phyloP scores from a whole-genome alignment of 768 basidiomycete species.

The Wakefieldia striispora region DNA sequence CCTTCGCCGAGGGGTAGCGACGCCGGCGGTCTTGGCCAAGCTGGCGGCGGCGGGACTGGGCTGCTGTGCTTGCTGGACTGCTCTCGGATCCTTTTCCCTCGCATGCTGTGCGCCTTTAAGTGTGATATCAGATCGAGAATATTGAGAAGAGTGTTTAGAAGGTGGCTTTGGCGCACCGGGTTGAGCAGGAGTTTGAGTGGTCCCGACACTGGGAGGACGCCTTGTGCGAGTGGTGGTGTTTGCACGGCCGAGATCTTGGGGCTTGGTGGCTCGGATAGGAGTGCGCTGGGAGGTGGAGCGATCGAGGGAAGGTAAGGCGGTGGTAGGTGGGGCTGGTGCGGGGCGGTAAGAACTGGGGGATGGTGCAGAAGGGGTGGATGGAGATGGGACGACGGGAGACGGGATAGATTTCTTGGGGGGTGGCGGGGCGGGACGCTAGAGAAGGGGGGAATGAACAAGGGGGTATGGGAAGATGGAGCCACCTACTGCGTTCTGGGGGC shows the following conservation, averaged over 20 bases:
- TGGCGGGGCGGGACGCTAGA: slow-evolving; percentile 39
- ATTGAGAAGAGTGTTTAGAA: slow-evolving; percentile 55
- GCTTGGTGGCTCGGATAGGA: slow-evolving; percentile 50
- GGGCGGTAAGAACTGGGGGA: slow-evolving; percentile 62
- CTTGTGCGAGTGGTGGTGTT: slow-evolving; percentile 70
- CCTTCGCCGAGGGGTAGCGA: slow-evolving; percentile 78
- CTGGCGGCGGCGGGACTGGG: slow-evolving; percentile 62
- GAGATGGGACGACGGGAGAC: slow-evolving; percentile 27
- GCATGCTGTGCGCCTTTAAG: slow-evolving; percentile 39
- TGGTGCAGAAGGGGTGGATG: slow-evolving; percentile 30
- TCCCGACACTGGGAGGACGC: slow-evolving; percentile 46
- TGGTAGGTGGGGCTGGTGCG: slow-evolving; percentile 68
- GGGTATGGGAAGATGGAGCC: not conserved
- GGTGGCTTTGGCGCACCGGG: slow-evolving; percentile 33
- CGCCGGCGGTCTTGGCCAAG: slow-evolving; percentile 65
- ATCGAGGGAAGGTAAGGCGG: slow-evolving; percentile 70
- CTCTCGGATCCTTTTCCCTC: slow-evolving; percentile 38
- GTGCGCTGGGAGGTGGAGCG: slow-evolving; percentile 85
- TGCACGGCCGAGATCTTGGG: slow-evolving; percentile 51
- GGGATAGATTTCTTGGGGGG: slow-evolving; percentile 41
- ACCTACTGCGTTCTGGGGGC: slow-evolving; percentile 57
- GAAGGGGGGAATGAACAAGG: slow-evolving; percentile 6
- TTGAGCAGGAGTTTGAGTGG: slow-evolving; percentile 26
- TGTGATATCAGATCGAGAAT: slow-evolving; percentile 57
- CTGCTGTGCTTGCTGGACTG: slow-evolving; percentile 39